Conservation (phyloP, 2,329 filamentous ascomycete genomes). For the Periconia macrospinosa region DNA sequence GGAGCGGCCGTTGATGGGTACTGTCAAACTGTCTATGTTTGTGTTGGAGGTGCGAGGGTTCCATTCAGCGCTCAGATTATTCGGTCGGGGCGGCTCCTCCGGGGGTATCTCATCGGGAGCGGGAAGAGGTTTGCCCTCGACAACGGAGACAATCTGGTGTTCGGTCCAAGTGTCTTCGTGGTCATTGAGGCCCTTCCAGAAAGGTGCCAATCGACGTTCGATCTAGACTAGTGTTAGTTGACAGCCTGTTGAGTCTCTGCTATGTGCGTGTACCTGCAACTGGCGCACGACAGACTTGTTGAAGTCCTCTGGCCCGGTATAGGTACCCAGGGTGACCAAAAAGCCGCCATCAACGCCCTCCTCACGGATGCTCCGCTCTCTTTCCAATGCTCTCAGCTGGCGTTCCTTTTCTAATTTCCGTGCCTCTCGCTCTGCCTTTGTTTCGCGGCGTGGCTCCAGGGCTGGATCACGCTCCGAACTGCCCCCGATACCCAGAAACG, state of each 20-base stretch:
- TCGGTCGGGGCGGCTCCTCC: conserved; percentile 60
- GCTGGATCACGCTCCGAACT: conserved; percentile 53
- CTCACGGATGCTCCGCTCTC: conserved; percentile 86
- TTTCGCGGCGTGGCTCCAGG: conserved; percentile 72
- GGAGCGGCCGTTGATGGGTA: conserved; percentile 77
- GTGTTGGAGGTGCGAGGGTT: conserved; percentile 57
- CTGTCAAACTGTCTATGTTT: conserved; percentile 71
- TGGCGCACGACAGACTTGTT: conserved; percentile 86
- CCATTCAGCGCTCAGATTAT: conserved; percentile 36
- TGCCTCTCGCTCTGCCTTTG: conserved; percentile 87
- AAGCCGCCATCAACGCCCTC: conserved; percentile 94
- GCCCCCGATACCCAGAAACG: conserved; percentile 59
- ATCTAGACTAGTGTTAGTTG: conserved; percentile 62
- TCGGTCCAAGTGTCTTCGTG: conserved; percentile 89
- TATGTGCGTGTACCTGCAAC: conserved; percentile 71
- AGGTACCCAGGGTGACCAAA: conserved; percentile 90
- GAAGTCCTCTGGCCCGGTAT: conserved; percentile 90
- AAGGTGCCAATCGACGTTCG: conserved; percentile 87
- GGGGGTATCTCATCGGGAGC: conserved; percentile 79
- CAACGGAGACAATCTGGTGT: conserved; percentile 90
- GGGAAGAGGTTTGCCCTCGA: conserved; percentile 80
- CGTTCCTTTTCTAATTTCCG: conserved; percentile 83
- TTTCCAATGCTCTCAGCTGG: conserved; percentile 73
- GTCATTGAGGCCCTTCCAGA: conserved; percentile 92
- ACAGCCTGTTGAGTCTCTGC: conserved; percentile 6